Evolutionary conservation across 2,329 filamentous ascomycete genomes (phyloP).

Genomic region (Microcera coccophila): DNA sequence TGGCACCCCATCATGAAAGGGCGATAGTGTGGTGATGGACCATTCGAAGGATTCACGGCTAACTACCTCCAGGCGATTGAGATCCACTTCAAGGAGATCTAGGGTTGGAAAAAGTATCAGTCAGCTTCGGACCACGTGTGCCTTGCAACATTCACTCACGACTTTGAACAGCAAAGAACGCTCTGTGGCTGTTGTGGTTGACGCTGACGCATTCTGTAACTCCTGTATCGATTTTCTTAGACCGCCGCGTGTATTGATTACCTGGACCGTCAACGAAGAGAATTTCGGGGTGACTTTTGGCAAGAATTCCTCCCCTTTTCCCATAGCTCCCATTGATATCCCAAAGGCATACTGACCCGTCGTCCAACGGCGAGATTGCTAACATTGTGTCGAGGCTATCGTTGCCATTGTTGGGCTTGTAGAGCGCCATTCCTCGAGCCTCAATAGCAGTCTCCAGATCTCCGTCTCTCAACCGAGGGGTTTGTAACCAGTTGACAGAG

Average conservation of each 20-base stretch:
- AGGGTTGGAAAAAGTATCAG: background rate
- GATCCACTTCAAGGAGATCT: conserved; percentile 74
- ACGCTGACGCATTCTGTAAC: conserved; percentile 82
- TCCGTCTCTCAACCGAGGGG: conserved; percentile 46
- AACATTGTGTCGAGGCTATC: conserved; percentile 43
- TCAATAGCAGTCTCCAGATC: conserved; percentile 52
- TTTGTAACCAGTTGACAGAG: conserved; percentile 72
- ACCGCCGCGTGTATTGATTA: conserved; percentile 43
- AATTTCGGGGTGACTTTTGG: conserved; percentile 62
- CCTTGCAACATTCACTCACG: conserved; percentile 40
- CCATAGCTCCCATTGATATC: conserved; percentile 59
- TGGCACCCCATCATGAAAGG: conserved; percentile 61
- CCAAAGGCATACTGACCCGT: conserved; percentile 87
- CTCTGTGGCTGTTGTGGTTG: conserved; percentile 62
- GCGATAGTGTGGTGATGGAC: conserved; percentile 78
- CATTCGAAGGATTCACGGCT: conserved; percentile 71
- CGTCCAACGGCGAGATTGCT: conserved; percentile 74
- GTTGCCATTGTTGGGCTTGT: conserved; percentile 50
- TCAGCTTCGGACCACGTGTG: background rate
- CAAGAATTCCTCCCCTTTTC: conserved; percentile 59
- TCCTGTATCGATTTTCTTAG: conserved; percentile 65
- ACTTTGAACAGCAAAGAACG: conserved; percentile 76
- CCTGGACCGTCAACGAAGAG: conserved; percentile 56
- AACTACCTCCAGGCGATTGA: conserved; percentile 66
- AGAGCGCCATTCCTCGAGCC: conserved; percentile 69